Percentiles rank a stretch among this genome's conserved stretches.
phyloP scores from a whole-genome alignment of 1,139 yeast genomes.

The Geotrichum citri-aurantii region DNA sequence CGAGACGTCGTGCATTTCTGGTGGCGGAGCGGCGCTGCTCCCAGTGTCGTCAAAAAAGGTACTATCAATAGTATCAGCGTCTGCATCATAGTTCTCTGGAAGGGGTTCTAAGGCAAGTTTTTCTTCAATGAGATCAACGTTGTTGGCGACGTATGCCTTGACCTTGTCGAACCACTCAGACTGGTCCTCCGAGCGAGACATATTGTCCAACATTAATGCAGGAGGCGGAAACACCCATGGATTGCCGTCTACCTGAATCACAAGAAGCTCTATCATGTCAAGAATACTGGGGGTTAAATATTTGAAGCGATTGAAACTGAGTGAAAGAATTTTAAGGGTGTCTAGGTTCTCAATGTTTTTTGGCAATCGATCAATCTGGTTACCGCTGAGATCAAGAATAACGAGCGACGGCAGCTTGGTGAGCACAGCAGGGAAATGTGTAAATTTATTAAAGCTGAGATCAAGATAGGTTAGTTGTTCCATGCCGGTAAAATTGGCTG shows the following conservation, averaged over 20 bases:
- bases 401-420: constrained; percentile 45
- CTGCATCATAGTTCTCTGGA: not conserved
- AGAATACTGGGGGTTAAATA: constrained; percentile 54
- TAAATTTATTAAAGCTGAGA: constrained; percentile 54
- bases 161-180: constrained; percentile 54
- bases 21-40: not conserved
- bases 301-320: constrained; percentile 56
- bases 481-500: constrained; percentile 45
- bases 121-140: constrained; percentile 20
- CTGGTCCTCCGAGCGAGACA: constrained; percentile 38
- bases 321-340: constrained; percentile 45
- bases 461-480: constrained; percentile 55
- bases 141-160: constrained; percentile 39
- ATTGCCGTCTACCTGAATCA: constrained; percentile 66
- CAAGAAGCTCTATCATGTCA: constrained; percentile 48
- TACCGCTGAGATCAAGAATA: constrained; percentile 62
- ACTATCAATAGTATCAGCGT: not conserved
- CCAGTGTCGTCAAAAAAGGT: not conserved
- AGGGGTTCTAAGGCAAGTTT: constrained; percentile 2
- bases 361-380: constrained; percentile 46
- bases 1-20: constrained; percentile 10
- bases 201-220: constrained; percentile 33
- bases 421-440: constrained; percentile 48
- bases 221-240: constrained; percentile 53
- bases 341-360: constrained; percentile 40